Conservation (phyloP, 2,329 filamentous ascomycete species). For the Xylaria arbuscula region DNA sequence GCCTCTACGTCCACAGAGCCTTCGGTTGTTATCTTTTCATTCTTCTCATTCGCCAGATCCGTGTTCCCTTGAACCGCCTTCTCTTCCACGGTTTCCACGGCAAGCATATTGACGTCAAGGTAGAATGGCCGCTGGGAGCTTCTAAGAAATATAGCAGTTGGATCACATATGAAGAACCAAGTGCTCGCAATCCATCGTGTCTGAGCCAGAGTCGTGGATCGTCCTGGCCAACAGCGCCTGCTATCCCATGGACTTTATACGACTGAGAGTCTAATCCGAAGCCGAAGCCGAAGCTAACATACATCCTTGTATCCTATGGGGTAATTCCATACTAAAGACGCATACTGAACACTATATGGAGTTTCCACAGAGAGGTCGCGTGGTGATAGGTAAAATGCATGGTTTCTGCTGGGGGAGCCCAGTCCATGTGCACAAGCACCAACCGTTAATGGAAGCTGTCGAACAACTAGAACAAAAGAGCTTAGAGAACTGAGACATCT, state of each 20-base stretch:
- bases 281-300: neutral
- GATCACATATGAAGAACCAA: neutral
- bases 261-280: neutral
- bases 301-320: neutral
- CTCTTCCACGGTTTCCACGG: slow-evolving; percentile 1
- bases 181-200: too few relatives aligned
- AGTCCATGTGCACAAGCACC: neutral
- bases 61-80: neutral
- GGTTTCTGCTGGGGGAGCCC: neutral
- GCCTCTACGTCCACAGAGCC: slow-evolving; percentile 4
- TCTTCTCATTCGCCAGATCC: neutral
- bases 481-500: neutral
- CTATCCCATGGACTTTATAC: neutral
- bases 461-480: neutral
- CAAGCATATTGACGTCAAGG: neutral
- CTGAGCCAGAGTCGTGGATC: neutral
- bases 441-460: slow-evolving; percentile 23
- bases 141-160: neutral
- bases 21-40: neutral
- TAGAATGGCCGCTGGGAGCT: neutral
- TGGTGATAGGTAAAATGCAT: neutral
- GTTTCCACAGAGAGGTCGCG: neutral
- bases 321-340: neutral
- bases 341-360: neutral
- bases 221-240: neutral